Percentiles rank a stretch among this genome's conserved stretches.
Conservation (phyloP, 1,284 basidiomycete species). For the Leccinum subfulvum region DNA sequence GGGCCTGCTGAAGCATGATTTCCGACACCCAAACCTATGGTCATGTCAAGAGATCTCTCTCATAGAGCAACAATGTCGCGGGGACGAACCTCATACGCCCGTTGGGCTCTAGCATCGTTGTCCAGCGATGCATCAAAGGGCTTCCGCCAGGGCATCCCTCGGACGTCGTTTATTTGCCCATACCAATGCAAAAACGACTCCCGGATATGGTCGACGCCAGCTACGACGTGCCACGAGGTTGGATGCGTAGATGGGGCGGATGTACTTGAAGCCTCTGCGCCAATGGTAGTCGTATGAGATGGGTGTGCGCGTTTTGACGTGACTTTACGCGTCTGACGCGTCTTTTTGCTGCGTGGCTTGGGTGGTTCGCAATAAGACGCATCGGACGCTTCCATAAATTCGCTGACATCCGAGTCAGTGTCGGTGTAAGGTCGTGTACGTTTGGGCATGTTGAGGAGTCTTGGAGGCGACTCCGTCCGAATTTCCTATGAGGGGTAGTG, state of each 20-base stretch:
- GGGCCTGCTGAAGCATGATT: conserved; percentile 98
- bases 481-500: too few species aligned
- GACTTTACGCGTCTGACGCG: conserved; percentile 16
- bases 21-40: conserved; percentile 84
- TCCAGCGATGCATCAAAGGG: conserved; percentile 54
- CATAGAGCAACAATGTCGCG: neutral
- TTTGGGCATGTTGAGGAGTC: conserved; percentile 25
- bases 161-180: conserved; percentile 52
- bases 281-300: neutral
- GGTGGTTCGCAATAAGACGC: conserved; percentile 17
- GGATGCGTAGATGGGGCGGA: conserved; percentile 22
- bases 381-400: conserved; percentile 21
- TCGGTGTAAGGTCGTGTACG: conserved; percentile 14
- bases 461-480: too few species aligned
- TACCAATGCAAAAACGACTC: conserved; percentile 67
- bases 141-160: conserved; percentile 88
- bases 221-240: conserved; percentile 36
- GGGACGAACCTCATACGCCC: conserved; percentile 71
- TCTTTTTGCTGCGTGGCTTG: conserved; percentile 14
- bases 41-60: neutral
- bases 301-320: conserved; percentile 13
- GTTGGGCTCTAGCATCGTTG: conserved; percentile 57
- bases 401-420: conserved; percentile 10
- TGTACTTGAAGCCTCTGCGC: neutral
- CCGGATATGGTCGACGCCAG: conserved; percentile 38